phyloP scores from a whole-genome alignment of 2,329 filamentous ascomycete genomes.

The Phaeosphaeria sp. region DNA sequence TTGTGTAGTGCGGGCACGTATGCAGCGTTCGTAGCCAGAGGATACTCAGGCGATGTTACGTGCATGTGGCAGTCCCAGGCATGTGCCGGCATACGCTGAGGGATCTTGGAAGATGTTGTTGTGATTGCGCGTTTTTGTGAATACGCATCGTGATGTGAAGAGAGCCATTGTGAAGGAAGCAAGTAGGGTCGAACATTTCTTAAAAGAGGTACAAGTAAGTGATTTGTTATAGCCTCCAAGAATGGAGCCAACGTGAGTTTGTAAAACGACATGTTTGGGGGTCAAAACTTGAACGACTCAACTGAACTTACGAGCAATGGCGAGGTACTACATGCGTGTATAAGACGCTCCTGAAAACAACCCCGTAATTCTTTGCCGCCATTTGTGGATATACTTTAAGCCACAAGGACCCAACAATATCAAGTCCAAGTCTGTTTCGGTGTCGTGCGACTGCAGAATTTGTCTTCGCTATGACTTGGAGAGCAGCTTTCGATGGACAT shows the following conservation, averaged over 20 bases:
- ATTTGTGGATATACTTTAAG: background rate
- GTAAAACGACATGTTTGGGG: constrained; percentile 2
- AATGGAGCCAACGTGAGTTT: background rate
- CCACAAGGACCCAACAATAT: background rate
- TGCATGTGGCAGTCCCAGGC: constrained; percentile 72
- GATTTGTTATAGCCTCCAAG: constrained; percentile 1
- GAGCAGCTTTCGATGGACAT: background rate
- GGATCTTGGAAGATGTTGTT: background rate
- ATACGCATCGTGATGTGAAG: background rate
- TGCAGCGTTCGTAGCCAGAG: constrained; percentile 55
- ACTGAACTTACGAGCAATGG: background rate
- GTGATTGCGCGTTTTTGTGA: background rate
- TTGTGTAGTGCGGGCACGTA: constrained; percentile 61
- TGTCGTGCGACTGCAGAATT: background rate
- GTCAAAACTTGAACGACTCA: background rate
- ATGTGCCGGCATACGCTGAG: constrained; percentile 47
- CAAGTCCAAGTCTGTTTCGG: background rate
- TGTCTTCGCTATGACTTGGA: background rate
- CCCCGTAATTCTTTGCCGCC: background rate
- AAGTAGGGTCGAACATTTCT: constrained; percentile 8
- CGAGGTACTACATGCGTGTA: background rate
- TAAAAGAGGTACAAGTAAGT: constrained; percentile 8
- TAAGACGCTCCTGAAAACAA: background rate
- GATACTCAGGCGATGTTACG: constrained; percentile 63
- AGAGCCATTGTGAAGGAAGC: constrained; percentile 2